These are phyloP conservation scores for Microsporum canis DNA, from an alignment of 2,329 filamentous ascomycete genomes.

Conservation along the genomic window DNA sequence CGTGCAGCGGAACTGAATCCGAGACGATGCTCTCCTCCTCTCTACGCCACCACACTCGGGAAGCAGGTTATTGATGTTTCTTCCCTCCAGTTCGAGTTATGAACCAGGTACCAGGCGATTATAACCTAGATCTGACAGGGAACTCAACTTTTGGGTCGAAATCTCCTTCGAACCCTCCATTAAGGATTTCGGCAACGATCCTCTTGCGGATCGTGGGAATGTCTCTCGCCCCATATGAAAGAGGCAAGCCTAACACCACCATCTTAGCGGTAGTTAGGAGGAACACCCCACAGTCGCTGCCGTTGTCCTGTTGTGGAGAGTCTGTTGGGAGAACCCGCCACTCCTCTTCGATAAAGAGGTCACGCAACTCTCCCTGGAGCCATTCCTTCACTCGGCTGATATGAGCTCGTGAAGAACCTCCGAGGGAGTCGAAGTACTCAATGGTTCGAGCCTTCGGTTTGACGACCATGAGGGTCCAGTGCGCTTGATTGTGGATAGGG, in stretches of 20 bases:
- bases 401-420: slow-evolving; percentile 23
- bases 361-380: slow-evolving; percentile 33
- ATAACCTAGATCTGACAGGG: slow-evolving; percentile 13
- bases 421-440: slow-evolving; percentile 40
- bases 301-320: slow-evolving; percentile 38
- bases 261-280: slow-evolving; percentile 39
- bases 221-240: slow-evolving; percentile 31
- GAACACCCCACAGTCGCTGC: slow-evolving; percentile 42
- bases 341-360: slow-evolving; percentile 31
- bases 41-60: not conserved
- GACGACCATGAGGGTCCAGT: slow-evolving; percentile 40
- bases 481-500: slow-evolving; percentile 35
- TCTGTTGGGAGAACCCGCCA: slow-evolving; percentile 32
- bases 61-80: not conserved
- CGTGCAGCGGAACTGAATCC: not conserved
- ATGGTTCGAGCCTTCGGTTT: slow-evolving; percentile 34
- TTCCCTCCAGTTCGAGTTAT: slow-evolving; percentile 1
- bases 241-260: slow-evolving; percentile 34
- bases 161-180: slow-evolving; percentile 34
- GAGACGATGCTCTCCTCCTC: not conserved
- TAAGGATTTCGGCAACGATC: slow-evolving; percentile 39
- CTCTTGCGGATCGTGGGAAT: slow-evolving; percentile 33
- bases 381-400: slow-evolving; percentile 31
- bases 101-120: slow-evolving; percentile 4
- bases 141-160: slow-evolving; percentile 22